These are phyloP conservation scores for Ceratobasidium sp. DNA, from an alignment of 1,284 basidiomycete species.

Conservation along the genomic window DNA sequence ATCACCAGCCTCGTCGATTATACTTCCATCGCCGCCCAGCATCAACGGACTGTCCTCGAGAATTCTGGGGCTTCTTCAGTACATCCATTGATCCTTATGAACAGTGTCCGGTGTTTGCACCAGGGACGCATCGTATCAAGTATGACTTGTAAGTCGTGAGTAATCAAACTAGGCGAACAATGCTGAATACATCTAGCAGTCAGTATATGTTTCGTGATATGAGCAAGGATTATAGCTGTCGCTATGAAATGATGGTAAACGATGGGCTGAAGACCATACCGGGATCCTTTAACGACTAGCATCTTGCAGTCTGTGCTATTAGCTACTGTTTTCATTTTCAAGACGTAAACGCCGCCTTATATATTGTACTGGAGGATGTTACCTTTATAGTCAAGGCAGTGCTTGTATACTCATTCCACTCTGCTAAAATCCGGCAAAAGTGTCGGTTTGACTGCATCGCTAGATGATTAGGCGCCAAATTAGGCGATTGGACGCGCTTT, in stretches of 20 bases:
- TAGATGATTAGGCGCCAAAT: too few relatives aligned
- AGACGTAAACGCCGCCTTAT: too few relatives aligned
- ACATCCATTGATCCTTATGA: neutral
- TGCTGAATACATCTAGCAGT: neutral
- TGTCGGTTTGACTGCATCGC: too few relatives aligned
- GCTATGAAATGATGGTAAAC: neutral
- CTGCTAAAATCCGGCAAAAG: too few relatives aligned
- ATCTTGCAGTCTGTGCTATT: neutral
- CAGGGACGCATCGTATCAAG: neutral
- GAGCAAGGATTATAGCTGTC: neutral
- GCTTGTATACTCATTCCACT: too few relatives aligned
- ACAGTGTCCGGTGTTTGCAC: neutral
- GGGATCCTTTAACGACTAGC: neutral
- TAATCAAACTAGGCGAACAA: neutral
- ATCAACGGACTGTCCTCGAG: neutral
- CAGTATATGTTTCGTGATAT: neutral
- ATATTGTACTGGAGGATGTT: too few relatives aligned
- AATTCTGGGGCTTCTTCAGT: neutral
- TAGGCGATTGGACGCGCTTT: too few relatives aligned
- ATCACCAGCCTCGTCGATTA: neutral
- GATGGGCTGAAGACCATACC: neutral
- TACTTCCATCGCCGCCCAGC: conserved; percentile 7
- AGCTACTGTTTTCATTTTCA: too few relatives aligned
- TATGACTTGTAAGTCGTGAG: neutral
- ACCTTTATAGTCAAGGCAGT: too few relatives aligned